Percentiles rank a stretch among this genome's conserved stretches.
These are phyloP conservation scores for Sporobolomyces phaffii DNA, from an alignment of 768 basidiomycete genomes.

Conservation along the genomic window DNA sequence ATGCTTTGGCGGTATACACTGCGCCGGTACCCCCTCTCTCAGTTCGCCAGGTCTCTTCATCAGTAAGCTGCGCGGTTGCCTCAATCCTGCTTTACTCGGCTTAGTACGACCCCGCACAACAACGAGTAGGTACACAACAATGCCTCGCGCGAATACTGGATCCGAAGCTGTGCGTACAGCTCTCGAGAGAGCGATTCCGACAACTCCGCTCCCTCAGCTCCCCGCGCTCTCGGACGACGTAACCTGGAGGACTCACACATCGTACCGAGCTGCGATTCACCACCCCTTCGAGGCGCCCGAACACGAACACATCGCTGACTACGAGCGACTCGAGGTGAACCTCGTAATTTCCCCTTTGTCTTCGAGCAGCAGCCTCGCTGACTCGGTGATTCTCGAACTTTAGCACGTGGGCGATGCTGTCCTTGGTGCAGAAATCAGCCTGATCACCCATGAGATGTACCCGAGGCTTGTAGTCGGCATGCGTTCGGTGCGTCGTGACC, in stretches of 20 bases:
- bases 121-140: too few relatives aligned
- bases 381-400: background rate
- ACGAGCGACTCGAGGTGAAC: conserved; percentile 29
- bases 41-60: too few relatives aligned
- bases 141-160: background rate
- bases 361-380: background rate
- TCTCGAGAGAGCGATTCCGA: background rate
- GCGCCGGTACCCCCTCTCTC: too few relatives aligned
- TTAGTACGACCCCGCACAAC: too few relatives aligned
- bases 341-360: background rate
- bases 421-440: conserved; percentile 1
- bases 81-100: too few relatives aligned
- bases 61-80: too few relatives aligned
- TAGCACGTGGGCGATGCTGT: conserved; percentile 28
- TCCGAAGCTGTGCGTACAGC: background rate
- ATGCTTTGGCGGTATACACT: too few relatives aligned
- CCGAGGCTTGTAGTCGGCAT: conserved; percentile 1
- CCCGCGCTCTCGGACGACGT: background rate
- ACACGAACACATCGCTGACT: background rate
- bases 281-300: conserved; percentile 8
- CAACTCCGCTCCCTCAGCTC: background rate
- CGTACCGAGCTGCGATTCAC: background rate
- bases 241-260: background rate
- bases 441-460: conserved; percentile 6
- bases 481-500: background rate